Evolutionary conservation across 2,329 filamentous ascomycete species (phyloP).

Genomic region (Lasiodiplodia hormozganensis): DNA sequence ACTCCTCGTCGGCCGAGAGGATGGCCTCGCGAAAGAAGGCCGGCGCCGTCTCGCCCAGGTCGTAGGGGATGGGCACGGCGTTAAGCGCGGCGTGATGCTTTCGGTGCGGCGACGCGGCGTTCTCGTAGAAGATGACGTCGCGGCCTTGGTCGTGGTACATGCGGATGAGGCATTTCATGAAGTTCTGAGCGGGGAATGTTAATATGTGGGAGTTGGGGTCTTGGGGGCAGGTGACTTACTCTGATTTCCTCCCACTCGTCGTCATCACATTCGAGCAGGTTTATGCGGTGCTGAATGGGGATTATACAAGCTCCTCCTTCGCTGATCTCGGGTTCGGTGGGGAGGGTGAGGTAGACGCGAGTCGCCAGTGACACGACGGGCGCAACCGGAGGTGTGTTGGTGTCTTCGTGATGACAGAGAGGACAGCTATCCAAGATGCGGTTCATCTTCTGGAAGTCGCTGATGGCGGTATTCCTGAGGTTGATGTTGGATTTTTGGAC

Average conservation of each 20-base stretch:
- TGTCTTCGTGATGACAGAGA: slow-evolving; percentile 91
- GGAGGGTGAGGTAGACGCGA: slow-evolving; percentile 83
- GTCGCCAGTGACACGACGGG: slow-evolving; percentile 87
- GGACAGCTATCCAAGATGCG: slow-evolving; percentile 85
- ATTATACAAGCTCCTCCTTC: slow-evolving; percentile 87
- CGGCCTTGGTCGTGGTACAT: slow-evolving; percentile 94
- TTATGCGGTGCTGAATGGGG: slow-evolving; percentile 83
- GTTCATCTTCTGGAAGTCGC: slow-evolving; percentile 89
- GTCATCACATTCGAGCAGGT: slow-evolving; percentile 96
- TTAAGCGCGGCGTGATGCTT: slow-evolving; percentile 85
- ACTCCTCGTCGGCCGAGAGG: slow-evolving; percentile 85
- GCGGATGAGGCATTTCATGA: slow-evolving; percentile 94
- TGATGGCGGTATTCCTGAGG: slow-evolving; percentile 85
- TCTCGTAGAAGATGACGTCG: slow-evolving; percentile 97
- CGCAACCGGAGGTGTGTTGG: slow-evolving; percentile 74
- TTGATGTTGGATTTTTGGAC: slow-evolving; percentile 88
- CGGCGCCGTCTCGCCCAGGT: slow-evolving; percentile 87
- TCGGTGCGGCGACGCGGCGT: slow-evolving; percentile 80
- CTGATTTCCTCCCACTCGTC: slow-evolving; percentile 99
- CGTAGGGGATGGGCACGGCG: slow-evolving; percentile 86
- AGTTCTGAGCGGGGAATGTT: slow-evolving; percentile 63
- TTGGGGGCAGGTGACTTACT: slow-evolving; percentile 21
- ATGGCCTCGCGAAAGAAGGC: slow-evolving; percentile 97
- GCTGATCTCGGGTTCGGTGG: slow-evolving; percentile 86
- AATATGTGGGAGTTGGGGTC: slow-evolving; percentile 56